Conservation (phyloP, 2,329 filamentous ascomycete genomes). For the Onygena corvina region DNA sequence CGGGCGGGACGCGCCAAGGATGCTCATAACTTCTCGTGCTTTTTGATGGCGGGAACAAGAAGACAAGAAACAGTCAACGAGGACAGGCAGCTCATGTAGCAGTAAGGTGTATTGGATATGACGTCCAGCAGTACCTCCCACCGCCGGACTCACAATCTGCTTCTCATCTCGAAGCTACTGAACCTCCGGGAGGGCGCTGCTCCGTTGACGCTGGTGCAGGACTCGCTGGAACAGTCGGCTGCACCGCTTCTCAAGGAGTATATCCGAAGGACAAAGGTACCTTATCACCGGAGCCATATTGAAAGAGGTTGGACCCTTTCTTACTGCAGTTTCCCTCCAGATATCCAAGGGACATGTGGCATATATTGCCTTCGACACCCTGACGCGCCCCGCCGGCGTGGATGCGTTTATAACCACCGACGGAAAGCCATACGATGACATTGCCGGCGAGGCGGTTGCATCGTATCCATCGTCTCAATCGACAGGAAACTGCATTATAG, state of each 20-base stretch:
- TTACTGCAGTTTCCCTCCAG: conserved; percentile 14
- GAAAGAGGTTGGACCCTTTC: background rate
- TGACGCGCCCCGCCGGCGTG: conserved; percentile 50
- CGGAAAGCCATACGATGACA: conserved; percentile 44
- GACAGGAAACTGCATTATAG: background rate
- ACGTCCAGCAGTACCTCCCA: conserved; percentile 40
- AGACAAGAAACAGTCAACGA: background rate
- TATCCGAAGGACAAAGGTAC: conserved; percentile 59
- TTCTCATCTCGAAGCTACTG: conserved; percentile 71
- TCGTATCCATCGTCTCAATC: conserved; percentile 14
- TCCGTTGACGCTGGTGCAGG: conserved; percentile 74
- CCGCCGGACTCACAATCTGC: conserved; percentile 68
- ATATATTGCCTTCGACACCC: conserved; percentile 65
- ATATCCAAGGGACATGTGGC: conserved; percentile 55
- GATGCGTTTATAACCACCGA: conserved; percentile 57
- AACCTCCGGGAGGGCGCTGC: conserved; percentile 67
- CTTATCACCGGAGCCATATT: background rate
- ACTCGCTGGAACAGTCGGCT: conserved; percentile 72
- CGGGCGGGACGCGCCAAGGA: background rate
- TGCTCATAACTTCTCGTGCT: background rate
- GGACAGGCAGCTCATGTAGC: background rate
- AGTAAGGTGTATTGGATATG: conserved; percentile 19
- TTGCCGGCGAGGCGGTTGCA: conserved; percentile 49
- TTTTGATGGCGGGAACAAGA: background rate
- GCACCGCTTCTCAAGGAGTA: conserved; percentile 61